phyloP scores from a whole-genome alignment of 2,329 filamentous ascomycete genomes.

The Penicillium sp. region DNA sequence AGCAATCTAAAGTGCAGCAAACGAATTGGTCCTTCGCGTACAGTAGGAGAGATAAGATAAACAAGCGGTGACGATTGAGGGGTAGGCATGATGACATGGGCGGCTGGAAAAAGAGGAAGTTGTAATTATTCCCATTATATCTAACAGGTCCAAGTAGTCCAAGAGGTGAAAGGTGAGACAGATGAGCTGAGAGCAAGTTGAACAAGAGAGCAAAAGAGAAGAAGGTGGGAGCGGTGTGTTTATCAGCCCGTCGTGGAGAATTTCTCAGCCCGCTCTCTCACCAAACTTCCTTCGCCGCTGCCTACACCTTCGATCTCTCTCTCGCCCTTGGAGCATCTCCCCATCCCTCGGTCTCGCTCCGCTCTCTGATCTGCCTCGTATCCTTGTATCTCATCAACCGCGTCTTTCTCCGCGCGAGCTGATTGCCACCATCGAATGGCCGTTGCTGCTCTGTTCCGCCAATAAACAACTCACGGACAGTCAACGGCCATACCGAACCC shows the following conservation, averaged over 20 bases:
- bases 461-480: conserved; percentile 16
- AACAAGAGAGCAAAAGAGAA: background rate
- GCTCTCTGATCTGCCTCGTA: background rate
- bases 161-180: background rate
- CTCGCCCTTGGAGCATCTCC: background rate
- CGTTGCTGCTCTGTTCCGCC: conserved; percentile 23
- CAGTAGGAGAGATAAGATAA: conserved; percentile 25
- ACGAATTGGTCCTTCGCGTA: background rate
- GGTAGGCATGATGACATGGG: conserved; percentile 13
- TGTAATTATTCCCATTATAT: background rate
- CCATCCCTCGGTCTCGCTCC: background rate
- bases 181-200: background rate
- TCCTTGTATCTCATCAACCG: background rate
- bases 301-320: conserved; percentile 1
- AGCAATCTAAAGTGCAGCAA: background rate
- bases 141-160: background rate
- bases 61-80: conserved; percentile 23
- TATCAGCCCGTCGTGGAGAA: conserved; percentile 12
- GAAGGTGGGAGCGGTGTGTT: conserved; percentile 18
- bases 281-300: conserved; percentile 12
- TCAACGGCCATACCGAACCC: conserved; percentile 21
- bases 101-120: background rate
- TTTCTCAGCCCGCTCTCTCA: conserved; percentile 20
- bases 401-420: conserved; percentile 1
- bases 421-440: conserved; percentile 16